Percentiles rank a stretch among this genome's conserved stretches.
Conservation (phyloP, 2,329 filamentous ascomycete genomes). For the Aureobasidium pullulans region DNA sequence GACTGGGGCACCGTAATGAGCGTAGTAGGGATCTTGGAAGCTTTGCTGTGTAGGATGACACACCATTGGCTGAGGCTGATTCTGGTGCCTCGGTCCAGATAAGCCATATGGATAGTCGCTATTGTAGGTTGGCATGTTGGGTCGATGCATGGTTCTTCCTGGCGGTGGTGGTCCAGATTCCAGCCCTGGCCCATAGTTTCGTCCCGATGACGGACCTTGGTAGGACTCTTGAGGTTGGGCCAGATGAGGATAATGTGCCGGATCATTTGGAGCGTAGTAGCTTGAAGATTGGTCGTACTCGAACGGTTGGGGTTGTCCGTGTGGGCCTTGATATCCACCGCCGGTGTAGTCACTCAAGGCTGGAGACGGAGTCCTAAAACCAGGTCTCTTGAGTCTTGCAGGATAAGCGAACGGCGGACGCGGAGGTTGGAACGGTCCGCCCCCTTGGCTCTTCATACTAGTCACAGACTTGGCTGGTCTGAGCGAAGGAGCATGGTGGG, state of each 20-base stretch:
- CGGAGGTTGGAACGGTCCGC: constrained; percentile 25
- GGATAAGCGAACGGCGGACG: constrained; percentile 37
- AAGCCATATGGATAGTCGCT: constrained; percentile 20
- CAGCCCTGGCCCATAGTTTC: background rate
- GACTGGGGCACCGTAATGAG: background rate
- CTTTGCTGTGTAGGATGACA: background rate
- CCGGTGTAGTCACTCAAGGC: constrained; percentile 33
- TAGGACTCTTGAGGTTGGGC: background rate
- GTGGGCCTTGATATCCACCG: background rate
- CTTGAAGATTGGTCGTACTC: background rate
- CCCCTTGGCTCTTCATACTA: constrained; percentile 37
- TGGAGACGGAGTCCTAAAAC: constrained; percentile 37
- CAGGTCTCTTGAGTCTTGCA: constrained; percentile 34
- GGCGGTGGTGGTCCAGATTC: background rate
- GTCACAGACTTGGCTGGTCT: constrained; percentile 28
- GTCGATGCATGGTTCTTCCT: constrained; percentile 17
- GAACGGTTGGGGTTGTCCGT: background rate
- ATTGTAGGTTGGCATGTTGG: constrained; percentile 24
- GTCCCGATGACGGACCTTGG: background rate
- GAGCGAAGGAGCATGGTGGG: constrained; percentile 18
- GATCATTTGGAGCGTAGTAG: background rate
- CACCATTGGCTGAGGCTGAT: background rate
- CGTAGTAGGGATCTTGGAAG: background rate
- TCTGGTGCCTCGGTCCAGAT: background rate
- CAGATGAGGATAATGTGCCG: background rate